Evolutionary conservation across 352 stramenopile species (phyloP), one percentile per base, ranked within the genome.

Genomic region (Globisporangium nodosum): DNA sequence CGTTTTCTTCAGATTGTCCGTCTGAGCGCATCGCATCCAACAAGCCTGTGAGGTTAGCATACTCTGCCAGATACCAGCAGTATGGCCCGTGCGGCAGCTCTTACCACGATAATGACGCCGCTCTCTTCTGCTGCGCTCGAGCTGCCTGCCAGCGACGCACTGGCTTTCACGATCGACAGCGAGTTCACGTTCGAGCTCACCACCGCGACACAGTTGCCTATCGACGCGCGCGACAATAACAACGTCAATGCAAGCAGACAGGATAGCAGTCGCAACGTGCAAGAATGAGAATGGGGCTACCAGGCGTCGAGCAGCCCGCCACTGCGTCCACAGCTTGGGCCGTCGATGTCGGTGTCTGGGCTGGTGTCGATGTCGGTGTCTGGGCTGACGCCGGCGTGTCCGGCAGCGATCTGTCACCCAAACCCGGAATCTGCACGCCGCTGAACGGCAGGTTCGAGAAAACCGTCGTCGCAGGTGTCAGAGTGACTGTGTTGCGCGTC

Each of bases 81-180:
- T 11, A 49, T 15, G 43, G 9, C 3, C 7, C n/a, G 1, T 13
- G 37, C 37, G 5, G 12, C 37, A 49, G 21, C 8, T 49, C 20
- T 3, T 45, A 64, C 58, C 31, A 64, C 51, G 49, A 59, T 54
- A 49, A 59, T 64, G 9, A 58, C 39, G 20, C 43, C 24, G 45
- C 51, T 58, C 46, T 58, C 58, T 18, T 42, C 35, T 13, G 58
- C 50, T 47, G 16, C 37, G 18, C 51, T 58, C 18, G 50, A 58
- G 50, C 58, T 64, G 18, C 58, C 43, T 18, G n/a, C 43, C 12
- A 58, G 27, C n/a, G 50, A 58, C 21, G 33, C 5, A 18, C 52
- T 54, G 5, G 27, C 49, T 20, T 15, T 40, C 31, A 42, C 21
- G 16, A 64, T 31, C 46, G 40, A 58, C 3, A 63, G 3, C 21